Percentiles rank a stretch among this genome's conserved stretches.
These are phyloP conservation scores for Rhipidocladum racemiflorum DNA, from an alignment of 176 grass and related monocot genomes.

Conservation along the genomic window DNA sequence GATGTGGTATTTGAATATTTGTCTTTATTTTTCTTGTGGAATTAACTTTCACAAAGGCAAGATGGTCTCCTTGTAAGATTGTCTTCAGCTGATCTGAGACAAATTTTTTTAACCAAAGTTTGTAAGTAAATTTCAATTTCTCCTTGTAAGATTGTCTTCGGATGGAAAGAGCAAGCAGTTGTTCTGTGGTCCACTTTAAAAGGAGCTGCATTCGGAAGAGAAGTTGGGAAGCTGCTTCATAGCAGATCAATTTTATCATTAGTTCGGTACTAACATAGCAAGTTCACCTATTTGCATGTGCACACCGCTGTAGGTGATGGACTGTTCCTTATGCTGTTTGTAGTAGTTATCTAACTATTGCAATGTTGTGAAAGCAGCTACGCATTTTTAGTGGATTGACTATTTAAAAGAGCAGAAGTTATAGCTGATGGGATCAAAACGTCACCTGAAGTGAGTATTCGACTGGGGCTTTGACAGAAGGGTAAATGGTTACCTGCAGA, in stretches of 20 bases:
- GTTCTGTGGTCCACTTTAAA: background rate
- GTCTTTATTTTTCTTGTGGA: background rate
- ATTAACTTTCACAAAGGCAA: background rate
- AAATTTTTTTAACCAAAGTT: background rate
- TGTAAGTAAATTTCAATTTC: background rate
- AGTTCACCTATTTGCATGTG: background rate
- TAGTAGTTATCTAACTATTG: background rate
- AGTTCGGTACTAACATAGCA: background rate
- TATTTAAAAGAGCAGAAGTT: slow-evolving; percentile 17
- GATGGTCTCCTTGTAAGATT: background rate
- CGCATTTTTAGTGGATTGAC: background rate
- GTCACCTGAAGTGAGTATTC: slow-evolving; percentile 74
- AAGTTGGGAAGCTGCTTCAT: background rate
- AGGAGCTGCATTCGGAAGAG: background rate
- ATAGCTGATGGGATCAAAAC: background rate
- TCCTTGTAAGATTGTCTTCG: background rate
- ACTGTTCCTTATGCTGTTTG: background rate
- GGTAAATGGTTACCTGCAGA: slow-evolving; percentile 67
- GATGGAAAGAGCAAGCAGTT: background rate
- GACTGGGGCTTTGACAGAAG: slow-evolving; percentile 65
- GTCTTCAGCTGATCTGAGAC: background rate
- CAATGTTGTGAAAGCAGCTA: slow-evolving; percentile 16
- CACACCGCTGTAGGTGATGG: background rate
- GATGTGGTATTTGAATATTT: too few species aligned
- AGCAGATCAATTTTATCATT: background rate